Evolutionary conservation across 495 filamentous ascomycete genomes (phyloP).

Genomic region (Penicillium longicatenatum): DNA sequence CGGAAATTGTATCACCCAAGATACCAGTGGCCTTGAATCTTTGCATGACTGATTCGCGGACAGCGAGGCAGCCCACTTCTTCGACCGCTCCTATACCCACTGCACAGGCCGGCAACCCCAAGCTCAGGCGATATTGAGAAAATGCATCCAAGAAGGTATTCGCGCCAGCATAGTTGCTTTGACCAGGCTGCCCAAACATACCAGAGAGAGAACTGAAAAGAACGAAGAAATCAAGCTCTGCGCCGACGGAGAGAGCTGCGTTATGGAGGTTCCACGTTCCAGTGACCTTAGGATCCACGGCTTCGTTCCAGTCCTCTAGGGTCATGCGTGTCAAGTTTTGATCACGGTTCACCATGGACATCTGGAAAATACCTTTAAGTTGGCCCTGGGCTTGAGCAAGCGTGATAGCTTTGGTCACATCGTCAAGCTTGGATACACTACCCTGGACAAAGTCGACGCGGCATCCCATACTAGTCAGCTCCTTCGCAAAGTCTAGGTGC

Average conservation of each 20-base stretch:
- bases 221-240: conserved; percentile 52
- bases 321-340: conserved; percentile 42
- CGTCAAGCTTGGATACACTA: conserved; percentile 15
- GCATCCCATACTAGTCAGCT: conserved; percentile 24
- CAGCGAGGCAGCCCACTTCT: conserved; percentile 36
- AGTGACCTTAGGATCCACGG: conserved; percentile 42
- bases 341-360: conserved; percentile 40
- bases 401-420: conserved; percentile 21
- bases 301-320: conserved; percentile 35
- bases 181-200: conserved; percentile 26
- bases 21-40: conserved; percentile 4
- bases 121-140: conserved; percentile 24
- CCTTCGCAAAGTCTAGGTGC: neutral
- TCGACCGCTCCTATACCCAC: conserved; percentile 17
- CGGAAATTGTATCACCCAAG: neutral
- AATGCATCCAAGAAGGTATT: conserved; percentile 42
- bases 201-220: conserved; percentile 42
- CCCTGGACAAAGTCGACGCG: conserved; percentile 21
- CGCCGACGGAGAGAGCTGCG: conserved; percentile 24
- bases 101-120: conserved; percentile 28
- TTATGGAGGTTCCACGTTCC: conserved; percentile 60
- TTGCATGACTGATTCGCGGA: conserved; percentile 13
- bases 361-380: conserved; percentile 37
- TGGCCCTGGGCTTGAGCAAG: conserved; percentile 9
- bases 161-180: conserved; percentile 40